Percentiles rank a stretch among this genome's conserved stretches.
phyloP scores from a whole-genome alignment of 2,329 filamentous ascomycete species.

The Pseudocercospora vitis region DNA sequence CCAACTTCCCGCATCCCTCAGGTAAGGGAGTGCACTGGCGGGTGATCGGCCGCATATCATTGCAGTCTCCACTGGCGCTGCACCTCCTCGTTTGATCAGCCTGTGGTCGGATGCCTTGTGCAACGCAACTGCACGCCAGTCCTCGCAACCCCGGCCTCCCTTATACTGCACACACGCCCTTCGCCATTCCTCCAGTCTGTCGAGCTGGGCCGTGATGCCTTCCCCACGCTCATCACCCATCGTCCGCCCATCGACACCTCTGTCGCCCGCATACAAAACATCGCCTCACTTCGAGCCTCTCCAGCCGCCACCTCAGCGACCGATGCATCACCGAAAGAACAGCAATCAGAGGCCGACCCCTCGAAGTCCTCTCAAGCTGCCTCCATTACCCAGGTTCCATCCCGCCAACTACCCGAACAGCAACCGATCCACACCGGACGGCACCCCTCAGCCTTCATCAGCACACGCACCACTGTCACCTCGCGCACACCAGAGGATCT shows the following conservation, averaged over 20 bases:
- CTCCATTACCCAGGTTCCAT: slow-evolving; percentile 54
- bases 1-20: no score
- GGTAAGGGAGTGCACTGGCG: no score
- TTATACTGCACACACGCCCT: neutral
- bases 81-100: neutral
- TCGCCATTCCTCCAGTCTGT: no score
- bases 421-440: slow-evolving; percentile 40
- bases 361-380: slow-evolving; percentile 45
- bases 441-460: slow-evolving; percentile 39
- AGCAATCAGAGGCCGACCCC: slow-evolving; percentile 37
- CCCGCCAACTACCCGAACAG: slow-evolving; percentile 52
- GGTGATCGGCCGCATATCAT: slow-evolving; percentile 4
- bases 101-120: slow-evolving; percentile 10
- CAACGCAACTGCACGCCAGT: slow-evolving; percentile 4
- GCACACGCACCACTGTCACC: slow-evolving; percentile 48
- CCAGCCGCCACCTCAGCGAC: slow-evolving; percentile 34
- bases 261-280: slow-evolving; percentile 35
- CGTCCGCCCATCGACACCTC: slow-evolving; percentile 37
- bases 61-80: neutral
- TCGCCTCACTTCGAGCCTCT: slow-evolving; percentile 35
- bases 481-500: slow-evolving; percentile 44
- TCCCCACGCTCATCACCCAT: slow-evolving; percentile 37
- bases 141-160: neutral
- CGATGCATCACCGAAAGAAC: slow-evolving; percentile 28
- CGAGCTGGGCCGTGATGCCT: slow-evolving; percentile 35